These are phyloP conservation scores for Xylariaceae sp. DNA, from an alignment of 2,329 filamentous ascomycete species.

Conservation along the genomic window DNA sequence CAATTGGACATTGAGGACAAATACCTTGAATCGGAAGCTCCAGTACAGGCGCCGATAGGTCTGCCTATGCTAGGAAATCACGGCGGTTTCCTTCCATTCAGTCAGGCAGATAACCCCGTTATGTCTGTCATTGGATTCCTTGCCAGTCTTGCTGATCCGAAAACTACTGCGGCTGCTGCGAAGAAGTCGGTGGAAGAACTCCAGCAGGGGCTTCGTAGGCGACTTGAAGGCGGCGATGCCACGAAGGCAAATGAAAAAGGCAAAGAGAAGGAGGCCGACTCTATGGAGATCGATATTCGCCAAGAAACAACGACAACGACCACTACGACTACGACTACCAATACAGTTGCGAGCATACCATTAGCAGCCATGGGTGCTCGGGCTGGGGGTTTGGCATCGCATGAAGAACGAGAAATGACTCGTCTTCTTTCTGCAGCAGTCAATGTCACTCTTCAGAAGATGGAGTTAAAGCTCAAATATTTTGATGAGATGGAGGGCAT, in stretches of 20 bases:
- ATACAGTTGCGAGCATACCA: conserved; percentile 67
- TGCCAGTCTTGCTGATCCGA: conserved; percentile 83
- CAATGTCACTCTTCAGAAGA: conserved; percentile 90
- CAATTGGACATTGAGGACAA: conserved; percentile 97
- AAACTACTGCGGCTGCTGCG: conserved; percentile 84
- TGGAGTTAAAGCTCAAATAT: conserved; percentile 91
- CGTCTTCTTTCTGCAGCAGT: conserved; percentile 87
- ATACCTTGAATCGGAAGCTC: conserved; percentile 76
- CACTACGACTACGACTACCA: conserved; percentile 47
- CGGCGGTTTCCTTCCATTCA: conserved; percentile 81
- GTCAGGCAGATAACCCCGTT: conserved; percentile 89
- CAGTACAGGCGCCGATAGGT: conserved; percentile 50
- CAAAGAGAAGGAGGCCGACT: conserved; percentile 52
- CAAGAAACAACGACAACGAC: conserved; percentile 45
- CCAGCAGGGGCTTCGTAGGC: conserved; percentile 71
- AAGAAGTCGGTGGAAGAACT: conserved; percentile 84
- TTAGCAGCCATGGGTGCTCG: conserved; percentile 83
- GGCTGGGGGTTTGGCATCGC: conserved; percentile 81
- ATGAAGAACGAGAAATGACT: conserved; percentile 96
- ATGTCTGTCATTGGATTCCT: conserved; percentile 95
- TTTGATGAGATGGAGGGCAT: conserved; percentile 95
- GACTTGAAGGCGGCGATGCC: conserved; percentile 60
- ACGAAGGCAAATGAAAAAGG: conserved; percentile 54
- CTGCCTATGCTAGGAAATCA: conserved; percentile 66
- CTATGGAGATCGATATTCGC: conserved; percentile 61